A percentile compares a stretch with the other conserved stretches of the same genome.
Conservation (phyloP, 805 yeast genomes). For the Ogataea saltuana region DNA sequence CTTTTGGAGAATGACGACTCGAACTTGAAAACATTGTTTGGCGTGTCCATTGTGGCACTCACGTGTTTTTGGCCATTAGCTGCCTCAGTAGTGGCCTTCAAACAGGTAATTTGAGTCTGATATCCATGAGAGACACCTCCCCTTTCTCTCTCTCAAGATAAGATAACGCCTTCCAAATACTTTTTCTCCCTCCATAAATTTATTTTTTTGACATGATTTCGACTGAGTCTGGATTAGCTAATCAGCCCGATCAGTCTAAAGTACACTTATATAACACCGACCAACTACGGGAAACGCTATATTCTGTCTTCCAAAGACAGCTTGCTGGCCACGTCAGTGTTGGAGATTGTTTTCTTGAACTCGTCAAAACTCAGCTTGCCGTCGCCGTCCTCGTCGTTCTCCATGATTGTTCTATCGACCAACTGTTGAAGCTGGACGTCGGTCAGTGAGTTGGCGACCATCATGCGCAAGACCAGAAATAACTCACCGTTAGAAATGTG, state of each 20-base stretch:
- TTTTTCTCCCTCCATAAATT: too few species aligned
- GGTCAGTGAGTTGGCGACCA: slow-evolving; percentile 91
- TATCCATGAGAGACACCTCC: not conserved
- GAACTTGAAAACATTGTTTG: slow-evolving; percentile 10
- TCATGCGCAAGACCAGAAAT: slow-evolving; percentile 86
- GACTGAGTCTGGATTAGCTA: too few species aligned
- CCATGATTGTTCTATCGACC: slow-evolving; percentile 95
- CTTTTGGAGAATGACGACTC: slow-evolving; percentile 27
- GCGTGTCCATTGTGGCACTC: slow-evolving; percentile 1
- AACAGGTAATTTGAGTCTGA: not conserved
- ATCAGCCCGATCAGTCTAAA: too few species aligned
- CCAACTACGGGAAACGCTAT: too few species aligned
- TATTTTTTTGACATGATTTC: too few species aligned
- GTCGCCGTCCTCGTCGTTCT: slow-evolving; percentile 86
- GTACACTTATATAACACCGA: too few species aligned
- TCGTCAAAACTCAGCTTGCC: slow-evolving; percentile 85
- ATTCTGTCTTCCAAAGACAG: slow-evolving; percentile 34
- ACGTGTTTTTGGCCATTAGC: not conserved
- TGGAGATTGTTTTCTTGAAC: slow-evolving; percentile 67
- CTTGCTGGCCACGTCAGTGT: slow-evolving; percentile 37
- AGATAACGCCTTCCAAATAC: slow-evolving; percentile 2
- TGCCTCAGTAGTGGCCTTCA: not conserved
- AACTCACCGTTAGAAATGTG: slow-evolving; percentile 93
- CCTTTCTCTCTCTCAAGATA: not conserved
- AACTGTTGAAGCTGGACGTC: slow-evolving; percentile 91